Evolutionary conservation across 2,329 filamentous ascomycete genomes (phyloP).

Genomic region (Neospermospora avenae): DNA sequence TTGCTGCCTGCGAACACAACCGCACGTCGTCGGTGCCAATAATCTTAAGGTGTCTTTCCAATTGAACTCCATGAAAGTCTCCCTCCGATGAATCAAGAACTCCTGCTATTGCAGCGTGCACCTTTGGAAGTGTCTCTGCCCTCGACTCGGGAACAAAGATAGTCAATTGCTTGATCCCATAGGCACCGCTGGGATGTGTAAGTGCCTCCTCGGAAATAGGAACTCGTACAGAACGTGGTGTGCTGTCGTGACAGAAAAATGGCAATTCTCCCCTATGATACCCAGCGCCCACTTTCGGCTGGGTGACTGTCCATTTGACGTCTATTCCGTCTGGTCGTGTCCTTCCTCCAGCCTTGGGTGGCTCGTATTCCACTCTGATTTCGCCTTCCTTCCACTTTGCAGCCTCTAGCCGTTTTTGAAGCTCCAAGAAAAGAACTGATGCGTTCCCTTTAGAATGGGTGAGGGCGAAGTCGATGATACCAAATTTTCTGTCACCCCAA

Average conservation of each 20-base stretch:
- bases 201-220: conserved; percentile 42
- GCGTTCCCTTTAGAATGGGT: conserved; percentile 40
- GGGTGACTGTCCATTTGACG: conserved; percentile 58
- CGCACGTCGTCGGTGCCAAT: neutral
- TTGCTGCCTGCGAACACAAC: conserved; percentile 6
- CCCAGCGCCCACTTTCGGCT: conserved; percentile 32
- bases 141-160: conserved; percentile 35
- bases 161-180: conserved; percentile 47
- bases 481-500: conserved; percentile 53
- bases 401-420: conserved; percentile 16
- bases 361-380: conserved; percentile 43
- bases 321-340: conserved; percentile 52
- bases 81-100: neutral
- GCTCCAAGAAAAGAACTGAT: conserved; percentile 34
- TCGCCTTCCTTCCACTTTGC: conserved; percentile 23
- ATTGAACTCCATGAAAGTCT: conserved; percentile 1
- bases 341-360: conserved; percentile 51
- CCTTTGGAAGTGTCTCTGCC: conserved; percentile 25
- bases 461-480: conserved; percentile 61
- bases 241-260: conserved; percentile 66
- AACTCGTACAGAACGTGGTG: conserved; percentile 52
- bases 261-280: conserved; percentile 49
- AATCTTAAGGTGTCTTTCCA: conserved; percentile 6
- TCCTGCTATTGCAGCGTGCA: conserved; percentile 33
- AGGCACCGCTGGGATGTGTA: conserved; percentile 49